Conservation (phyloP, 352 stramenopile species). For the Achlya hypogyna region DNA sequence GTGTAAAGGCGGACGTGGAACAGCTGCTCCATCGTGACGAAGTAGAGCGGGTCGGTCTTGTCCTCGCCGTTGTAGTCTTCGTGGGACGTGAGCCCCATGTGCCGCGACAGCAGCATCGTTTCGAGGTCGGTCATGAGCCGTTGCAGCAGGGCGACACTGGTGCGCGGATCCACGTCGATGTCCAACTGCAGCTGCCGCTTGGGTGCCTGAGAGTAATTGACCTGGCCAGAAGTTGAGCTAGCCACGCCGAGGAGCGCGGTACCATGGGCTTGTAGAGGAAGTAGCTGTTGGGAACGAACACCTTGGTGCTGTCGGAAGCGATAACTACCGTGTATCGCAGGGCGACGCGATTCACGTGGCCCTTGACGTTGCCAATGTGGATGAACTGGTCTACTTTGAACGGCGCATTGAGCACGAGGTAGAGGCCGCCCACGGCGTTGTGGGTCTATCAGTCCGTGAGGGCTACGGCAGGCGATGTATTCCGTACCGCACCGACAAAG, state of each 20-base stretch:
- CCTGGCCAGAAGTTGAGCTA: background rate
- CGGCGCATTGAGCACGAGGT: conserved; percentile 83
- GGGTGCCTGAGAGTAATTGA: conserved; percentile 78
- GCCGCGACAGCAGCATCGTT: conserved; percentile 71
- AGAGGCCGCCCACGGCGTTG: conserved; percentile 78
- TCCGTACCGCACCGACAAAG: conserved; percentile 63
- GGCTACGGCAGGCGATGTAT: background rate
- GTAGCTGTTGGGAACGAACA: conserved; percentile 64
- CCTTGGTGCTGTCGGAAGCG: conserved; percentile 67
- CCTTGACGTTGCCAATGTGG: conserved; percentile 56
- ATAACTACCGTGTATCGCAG: conserved; percentile 78
- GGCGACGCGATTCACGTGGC: conserved; percentile 75
- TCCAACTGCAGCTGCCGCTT: conserved; percentile 76
- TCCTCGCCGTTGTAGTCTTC: conserved; percentile 74
- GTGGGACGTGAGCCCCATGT: conserved; percentile 78
- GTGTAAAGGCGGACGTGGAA: conserved; percentile 79
- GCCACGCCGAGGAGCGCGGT: background rate
- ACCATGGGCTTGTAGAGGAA: conserved; percentile 86
- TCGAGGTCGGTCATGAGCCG: conserved; percentile 56
- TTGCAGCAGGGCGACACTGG: conserved; percentile 37
- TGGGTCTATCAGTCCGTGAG: conserved; percentile 44
- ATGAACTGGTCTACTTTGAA: conserved; percentile 86
- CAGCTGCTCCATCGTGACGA: conserved; percentile 81
- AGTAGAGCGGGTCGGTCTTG: conserved; percentile 77
- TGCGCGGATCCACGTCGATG: conserved; percentile 40